Percentiles rank a stretch among this genome's conserved stretches.
phyloP scores from a whole-genome alignment of 495 filamentous ascomycete species.

The Aspergillus taichungensis region DNA sequence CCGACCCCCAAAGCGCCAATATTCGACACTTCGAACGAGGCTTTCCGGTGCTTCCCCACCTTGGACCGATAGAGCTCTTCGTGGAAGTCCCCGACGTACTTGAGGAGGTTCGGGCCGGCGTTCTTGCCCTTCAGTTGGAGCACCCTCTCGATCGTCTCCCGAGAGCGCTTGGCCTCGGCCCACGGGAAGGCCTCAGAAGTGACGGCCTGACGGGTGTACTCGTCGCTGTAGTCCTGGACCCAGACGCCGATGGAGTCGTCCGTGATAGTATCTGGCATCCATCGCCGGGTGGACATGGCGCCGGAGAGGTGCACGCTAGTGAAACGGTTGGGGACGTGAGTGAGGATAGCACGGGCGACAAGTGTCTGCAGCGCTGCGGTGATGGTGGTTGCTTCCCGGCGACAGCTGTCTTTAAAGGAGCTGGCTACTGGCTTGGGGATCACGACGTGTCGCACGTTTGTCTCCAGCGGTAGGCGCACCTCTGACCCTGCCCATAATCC shows the following conservation, averaged over 20 bases:
- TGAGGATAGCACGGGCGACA: conserved; percentile 27
- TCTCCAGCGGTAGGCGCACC: conserved; percentile 13
- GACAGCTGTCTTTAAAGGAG: conserved; percentile 16
- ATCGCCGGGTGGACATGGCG: conserved; percentile 26
- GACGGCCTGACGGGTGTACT: conserved; percentile 7
- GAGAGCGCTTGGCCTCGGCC: conserved; percentile 27
- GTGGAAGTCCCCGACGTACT: conserved; percentile 26
- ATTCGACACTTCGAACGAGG: conserved; percentile 39
- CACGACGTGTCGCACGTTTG: conserved; percentile 9
- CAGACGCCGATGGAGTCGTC: conserved; percentile 33
- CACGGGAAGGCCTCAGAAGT: conserved; percentile 20
- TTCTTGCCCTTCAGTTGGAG: conserved; percentile 26
- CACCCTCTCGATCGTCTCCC: conserved; percentile 17
- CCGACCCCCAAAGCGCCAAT: conserved; percentile 23
- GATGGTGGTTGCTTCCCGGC: conserved; percentile 26
- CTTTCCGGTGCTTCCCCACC: conserved; percentile 23
- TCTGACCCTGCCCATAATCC: conserved; percentile 19
- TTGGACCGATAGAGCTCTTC: conserved; percentile 22
- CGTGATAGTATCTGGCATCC: conserved; percentile 22
- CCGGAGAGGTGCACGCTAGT: conserved; percentile 14
- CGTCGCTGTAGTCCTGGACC: conserved; percentile 19
- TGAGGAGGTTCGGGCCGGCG: conserved; percentile 25
- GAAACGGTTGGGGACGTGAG: conserved; percentile 15
- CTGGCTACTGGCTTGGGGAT: conserved; percentile 14
- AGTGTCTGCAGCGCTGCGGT: conserved; percentile 26